Conservation (phyloP, 2,329 filamentous ascomycete species). For the Stagonosporopsis vannaccii region DNA sequence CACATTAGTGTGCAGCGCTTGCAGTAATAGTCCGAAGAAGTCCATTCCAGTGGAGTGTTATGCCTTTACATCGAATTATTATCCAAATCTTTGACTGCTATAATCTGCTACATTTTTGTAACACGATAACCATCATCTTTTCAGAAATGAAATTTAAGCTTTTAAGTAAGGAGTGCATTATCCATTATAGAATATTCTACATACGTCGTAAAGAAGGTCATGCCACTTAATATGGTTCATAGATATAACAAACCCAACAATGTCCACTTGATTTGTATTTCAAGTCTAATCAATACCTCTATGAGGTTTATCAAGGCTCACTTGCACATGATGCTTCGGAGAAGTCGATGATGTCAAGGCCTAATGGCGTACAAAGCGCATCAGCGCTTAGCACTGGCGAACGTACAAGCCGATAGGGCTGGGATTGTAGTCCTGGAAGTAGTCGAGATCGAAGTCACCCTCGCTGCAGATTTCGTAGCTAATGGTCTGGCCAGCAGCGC, state of each 20-base stretch:
- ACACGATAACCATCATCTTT: too few relatives aligned
- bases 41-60: too few relatives aligned
- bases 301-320: constrained; percentile 7
- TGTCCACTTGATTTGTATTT: background rate
- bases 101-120: too few relatives aligned
- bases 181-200: constrained; percentile 7
- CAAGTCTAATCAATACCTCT: constrained; percentile 2
- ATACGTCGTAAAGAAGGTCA: constrained; percentile 8
- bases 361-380: background rate
- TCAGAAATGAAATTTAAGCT: too few relatives aligned
- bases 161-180: constrained; percentile 5
- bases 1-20: too few relatives aligned
- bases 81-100: too few relatives aligned
- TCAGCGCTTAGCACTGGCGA: constrained; percentile 27
- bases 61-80: too few relatives aligned
- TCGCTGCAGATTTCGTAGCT: constrained; percentile 60
- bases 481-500: constrained; percentile 61
- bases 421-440: constrained; percentile 70
- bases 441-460: constrained; percentile 61
- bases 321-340: constrained; percentile 8
- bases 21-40: too few relatives aligned
- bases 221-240: background rate
- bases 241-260: background rate
- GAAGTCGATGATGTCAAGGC: constrained; percentile 14
- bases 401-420: constrained; percentile 51